Conservation (phyloP, 305 asterid genomes). For the Fraxinus sp. region DNA sequence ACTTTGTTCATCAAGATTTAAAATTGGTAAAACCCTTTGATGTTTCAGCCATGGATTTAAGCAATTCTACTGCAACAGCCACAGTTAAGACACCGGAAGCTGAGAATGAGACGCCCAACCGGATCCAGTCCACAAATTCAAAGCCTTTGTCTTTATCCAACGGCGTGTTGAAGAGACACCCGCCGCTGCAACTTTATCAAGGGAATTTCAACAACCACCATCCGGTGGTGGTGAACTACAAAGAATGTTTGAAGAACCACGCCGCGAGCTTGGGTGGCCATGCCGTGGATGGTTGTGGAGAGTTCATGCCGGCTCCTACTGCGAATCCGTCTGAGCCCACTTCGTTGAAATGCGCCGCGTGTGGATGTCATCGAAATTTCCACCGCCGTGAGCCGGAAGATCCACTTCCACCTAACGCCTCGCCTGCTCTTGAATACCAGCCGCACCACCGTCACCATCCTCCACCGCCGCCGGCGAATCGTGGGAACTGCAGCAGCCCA, state of each 20-base stretch:
- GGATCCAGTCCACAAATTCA: conserved; percentile 44
- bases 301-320: conserved; percentile 74
- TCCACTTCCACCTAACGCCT: conserved; percentile 30
- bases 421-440: conserved; percentile 64
- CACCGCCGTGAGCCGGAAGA: conserved; percentile 91
- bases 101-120: conserved; percentile 63
- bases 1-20: conserved; percentile 29
- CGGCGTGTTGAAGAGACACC: conserved; percentile 83
- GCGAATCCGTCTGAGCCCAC: conserved; percentile 68
- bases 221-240: conserved; percentile 65
- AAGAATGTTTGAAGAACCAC: conserved; percentile 87
- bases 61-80: conserved; percentile 30
- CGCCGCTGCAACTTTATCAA: conserved; percentile 41
- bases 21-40: conserved; percentile 8
- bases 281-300: conserved; percentile 96
- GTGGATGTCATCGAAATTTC: conserved; percentile 97
- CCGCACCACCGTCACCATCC: conserved; percentile 95
- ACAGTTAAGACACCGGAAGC: conserved; percentile 61
- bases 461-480: conserved; percentile 47
- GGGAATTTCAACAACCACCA: conserved; percentile 32
- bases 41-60: conserved; percentile 62
- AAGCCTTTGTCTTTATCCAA: conserved; percentile 52
- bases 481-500: conserved; percentile 48
- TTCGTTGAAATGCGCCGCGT: conserved; percentile 89
- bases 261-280: conserved; percentile 90